Evolutionary conservation across 164 flowering plant species (phyloP), one percentile per base, ranked within the genome.

Genomic region (Dillenia suffruticosa): DNA sequence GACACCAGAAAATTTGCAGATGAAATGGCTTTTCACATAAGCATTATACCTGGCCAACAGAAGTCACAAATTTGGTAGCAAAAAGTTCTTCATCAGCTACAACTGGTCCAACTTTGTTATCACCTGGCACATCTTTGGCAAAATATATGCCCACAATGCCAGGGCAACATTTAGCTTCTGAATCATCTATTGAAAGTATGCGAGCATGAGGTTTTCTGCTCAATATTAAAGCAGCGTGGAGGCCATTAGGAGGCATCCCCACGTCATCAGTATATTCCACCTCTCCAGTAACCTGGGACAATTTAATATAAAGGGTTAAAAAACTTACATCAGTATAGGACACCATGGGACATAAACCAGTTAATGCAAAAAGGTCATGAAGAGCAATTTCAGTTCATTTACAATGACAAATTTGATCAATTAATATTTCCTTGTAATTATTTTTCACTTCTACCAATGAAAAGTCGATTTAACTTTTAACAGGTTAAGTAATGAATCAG

Each of bases 141-240:
- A 77, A 67, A 70, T 82, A 94, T 49, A 86, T 67, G n/a, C 96
- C 96, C 43, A 72, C 88, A 78, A 83, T 82, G n/a, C 98, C 98
- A 53, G 93, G 85, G 12, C 83, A 83, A 51, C 79, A 68, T 63
- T 68, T 89, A 45, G 92, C 95, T 63, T 53, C 81, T 44, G 86
- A 70, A 72, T 85, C 89, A 76, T 91, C 85, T 50, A 94, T 84
- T 8, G 88, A 80, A 45, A 86, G 69, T 56, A 92, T 85, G 50
- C 92, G 87, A 14, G 96, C 96, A 82, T 90, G 95, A 66, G 98
- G 91, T 65, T 83, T 86, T 69, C 58, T 77, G 69, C 98, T 92
- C 75, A 88, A 63, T 57, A 92, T 63, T 56, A 90, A 71, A 17
- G 93, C 90, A 72, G 92, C 98, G 79, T 92, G 92, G 74, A 92